Evolutionary conservation across 2,329 filamentous ascomycete genomes (phyloP), one percentile per base, ranked within the genome.

Genomic region (Biscogniauxia marginata): DNA sequence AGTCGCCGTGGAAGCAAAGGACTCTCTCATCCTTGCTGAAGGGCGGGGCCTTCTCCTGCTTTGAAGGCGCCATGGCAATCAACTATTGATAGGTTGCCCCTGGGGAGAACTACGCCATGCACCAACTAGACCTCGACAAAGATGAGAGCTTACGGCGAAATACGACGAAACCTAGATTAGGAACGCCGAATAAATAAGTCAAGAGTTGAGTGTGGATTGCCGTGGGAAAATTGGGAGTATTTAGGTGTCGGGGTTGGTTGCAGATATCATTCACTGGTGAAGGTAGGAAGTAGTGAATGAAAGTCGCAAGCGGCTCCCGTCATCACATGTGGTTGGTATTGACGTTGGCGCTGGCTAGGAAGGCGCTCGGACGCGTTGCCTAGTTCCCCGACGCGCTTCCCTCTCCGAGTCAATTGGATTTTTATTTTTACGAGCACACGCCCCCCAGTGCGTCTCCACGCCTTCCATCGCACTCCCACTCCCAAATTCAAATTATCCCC

Each of bases 1-100:
- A 87, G 70, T 98, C 93, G 76, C 93, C 91, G 73, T 99, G 95
- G 71, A 98, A 98, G 78, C 95, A 99, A 25, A 98, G 85, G 39
- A 96, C 92, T 71, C 89, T 91, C 79, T 99, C 95, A 71, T 98
- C 92, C 81, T 93, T 92, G 68, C 73, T 76, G 70, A 79, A 82
- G 49, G 79, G 79, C 52, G 81, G 76, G 63, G 70, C 70, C 55
- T 70, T 66, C 61, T 77, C 71, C 72, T 74, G 70, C 63, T 78
- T 76, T 9, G 70, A 68, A 3, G 74, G 73, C 20, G 74, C 71
- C 74, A 77, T 76, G 44, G 49, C 43, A 49, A 24, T 39, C 30
- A 16, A 39, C 13, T 3, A 9, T 49, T 34, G 16, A 52, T 23
- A 51, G 18, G 24, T 34, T 20, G 43, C 16, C 13, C 16, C 30